Evolutionary conservation across 176 grass and related monocot species (phyloP).

Genomic region (Zea luxurians): DNA sequence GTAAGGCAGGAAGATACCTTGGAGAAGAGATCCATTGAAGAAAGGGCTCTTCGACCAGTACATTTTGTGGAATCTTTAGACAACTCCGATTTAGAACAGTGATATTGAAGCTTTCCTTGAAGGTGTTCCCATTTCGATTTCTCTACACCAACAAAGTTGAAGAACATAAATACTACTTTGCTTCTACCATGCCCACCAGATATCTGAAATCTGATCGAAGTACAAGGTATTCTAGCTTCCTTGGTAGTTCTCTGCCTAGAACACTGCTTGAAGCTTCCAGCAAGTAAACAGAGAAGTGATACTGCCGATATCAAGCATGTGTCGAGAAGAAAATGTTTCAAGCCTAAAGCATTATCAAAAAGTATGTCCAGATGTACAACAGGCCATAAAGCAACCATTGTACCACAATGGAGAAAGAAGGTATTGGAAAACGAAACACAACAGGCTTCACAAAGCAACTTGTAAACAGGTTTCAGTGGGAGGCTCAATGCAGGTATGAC

Average conservation of each 20-base stretch:
- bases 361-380: slow-evolving; percentile 72
- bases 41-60: slow-evolving; percentile 27
- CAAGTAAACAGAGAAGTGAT: slow-evolving; percentile 82
- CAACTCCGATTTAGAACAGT: slow-evolving; percentile 48
- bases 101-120: slow-evolving; percentile 51
- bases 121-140: slow-evolving; percentile 56
- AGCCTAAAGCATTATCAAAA: slow-evolving; percentile 65
- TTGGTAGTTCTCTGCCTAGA: slow-evolving; percentile 31
- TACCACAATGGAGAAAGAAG: slow-evolving; percentile 55
- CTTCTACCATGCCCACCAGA: slow-evolving; percentile 57
- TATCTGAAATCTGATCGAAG: slow-evolving; percentile 76
- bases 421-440: slow-evolving; percentile 49
- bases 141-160: slow-evolving; percentile 51
- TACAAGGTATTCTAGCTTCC: slow-evolving; percentile 45
- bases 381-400: slow-evolving; percentile 71
- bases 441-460: slow-evolving; percentile 47
- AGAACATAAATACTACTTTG: slow-evolving; percentile 53
- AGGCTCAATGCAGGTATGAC: slow-evolving; percentile 44
- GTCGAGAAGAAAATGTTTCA: slow-evolving; percentile 63
- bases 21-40: slow-evolving; percentile 38
- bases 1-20: slow-evolving; percentile 43
- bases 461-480: slow-evolving; percentile 54
- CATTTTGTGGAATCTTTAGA: slow-evolving; percentile 43
- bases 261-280: slow-evolving; percentile 47
- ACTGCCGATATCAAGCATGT: slow-evolving; percentile 76